Base-by-base conservation (phyloP, 1,284 basidiomycete genomes). In the Trametes pubescens region DNA sequence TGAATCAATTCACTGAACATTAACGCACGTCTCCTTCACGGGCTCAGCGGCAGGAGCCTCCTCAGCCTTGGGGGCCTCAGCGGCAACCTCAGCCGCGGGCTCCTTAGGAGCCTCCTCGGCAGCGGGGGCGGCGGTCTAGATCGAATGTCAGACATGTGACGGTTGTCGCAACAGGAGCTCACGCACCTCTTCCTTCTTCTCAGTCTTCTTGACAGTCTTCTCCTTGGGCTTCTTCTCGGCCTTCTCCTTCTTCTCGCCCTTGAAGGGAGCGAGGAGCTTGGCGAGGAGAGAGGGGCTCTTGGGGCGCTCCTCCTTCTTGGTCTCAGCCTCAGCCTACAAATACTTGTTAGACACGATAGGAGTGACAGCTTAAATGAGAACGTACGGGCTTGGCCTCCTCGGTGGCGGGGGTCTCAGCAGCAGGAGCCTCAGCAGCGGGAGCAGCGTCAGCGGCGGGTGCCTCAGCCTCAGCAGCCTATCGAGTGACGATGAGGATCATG, bases 201-300 rank as follows among this genome's bases (percentile, higher is more conserved):
- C 81, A 79, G 87, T 88, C 74, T 81, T 79, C 77, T 78, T 81
- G 46, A 69, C 82, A 77, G 78, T 79, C 85, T 87, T 90, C 83
- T 76, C 79, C 79, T 86, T 90, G 66, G 82, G 84, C 73, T 81
- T 84, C 80, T 87, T 88, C 74, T 80, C 78, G 48, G 73, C 69
- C 76, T 77, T 79, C 67, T 68, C 62, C 73, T 77, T 76, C 70
- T 76, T 73, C 22, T 76, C 73, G 38, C 66, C 67, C 73, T 84
- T 85, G 85, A 93, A 90, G 26, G 90, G 86, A 47, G 86, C 86
- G 57, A 93, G 85, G 66, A 93, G 80, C 78, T 90, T 93, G 67
- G 85, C 73, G 57, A 93, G 79, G 65, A 93, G 68, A 57, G 84
- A 77, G n/a, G 92, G 91, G 79, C 90, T 91, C 86, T 90, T 92